A percentile compares a stretch with the other conserved stretches of the same genome.
phyloP scores from a whole-genome alignment of 140 eudicot genomes.

The Stevia rebaudiana region DNA sequence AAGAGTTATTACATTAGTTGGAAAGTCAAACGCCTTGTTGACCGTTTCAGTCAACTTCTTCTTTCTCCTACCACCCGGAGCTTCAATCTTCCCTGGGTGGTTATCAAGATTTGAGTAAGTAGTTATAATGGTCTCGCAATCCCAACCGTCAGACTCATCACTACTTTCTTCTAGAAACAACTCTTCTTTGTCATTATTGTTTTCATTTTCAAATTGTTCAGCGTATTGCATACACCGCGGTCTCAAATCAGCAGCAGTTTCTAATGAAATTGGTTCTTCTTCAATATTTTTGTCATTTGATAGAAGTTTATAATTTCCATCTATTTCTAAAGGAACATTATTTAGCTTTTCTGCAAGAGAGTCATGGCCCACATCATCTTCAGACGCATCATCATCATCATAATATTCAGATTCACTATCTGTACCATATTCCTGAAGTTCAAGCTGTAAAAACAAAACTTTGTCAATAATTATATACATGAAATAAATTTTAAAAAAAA shows the following conservation, averaged over 20 bases:
- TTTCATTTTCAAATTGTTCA: conserved; percentile 54
- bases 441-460: conserved; percentile 53
- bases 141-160: conserved; percentile 83
- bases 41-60: conserved; percentile 59
- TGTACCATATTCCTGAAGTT: conserved; percentile 80
- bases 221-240: conserved; percentile 61
- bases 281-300: conserved; percentile 24
- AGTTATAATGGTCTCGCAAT: conserved; percentile 79
- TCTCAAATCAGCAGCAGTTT: conserved; percentile 54
- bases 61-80: conserved; percentile 54
- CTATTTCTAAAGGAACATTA: conserved; percentile 44
- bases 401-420: conserved; percentile 61
- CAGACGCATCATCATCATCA: conserved; percentile 31
- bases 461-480: background rate
- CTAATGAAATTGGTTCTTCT: conserved; percentile 41
- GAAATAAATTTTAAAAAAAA: background rate
- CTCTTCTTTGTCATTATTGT: conserved; percentile 41
- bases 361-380: conserved; percentile 41
- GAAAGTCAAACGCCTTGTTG: conserved; percentile 29
- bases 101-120: conserved; percentile 95
- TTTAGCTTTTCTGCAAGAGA: conserved; percentile 63
- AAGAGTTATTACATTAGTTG: conserved; percentile 50
- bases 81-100: conserved; percentile 90
- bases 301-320: conserved; percentile 46
- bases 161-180: conserved; percentile 68